Evolutionary conservation across 2,329 filamentous ascomycete species (phyloP).

Genomic region (Botrytis medusae): DNA sequence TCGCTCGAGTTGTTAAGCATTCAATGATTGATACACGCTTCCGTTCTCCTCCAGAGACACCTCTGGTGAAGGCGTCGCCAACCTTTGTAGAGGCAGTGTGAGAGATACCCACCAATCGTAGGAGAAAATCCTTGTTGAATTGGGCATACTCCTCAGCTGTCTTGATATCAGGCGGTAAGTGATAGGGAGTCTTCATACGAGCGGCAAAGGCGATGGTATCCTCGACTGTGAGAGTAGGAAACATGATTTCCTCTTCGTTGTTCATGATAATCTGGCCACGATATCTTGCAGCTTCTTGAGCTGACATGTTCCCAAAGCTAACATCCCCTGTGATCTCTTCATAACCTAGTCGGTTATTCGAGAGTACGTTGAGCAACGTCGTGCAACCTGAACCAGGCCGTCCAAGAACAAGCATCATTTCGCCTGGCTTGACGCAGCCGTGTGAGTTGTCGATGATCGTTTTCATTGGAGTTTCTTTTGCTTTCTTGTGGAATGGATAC

Average conservation of each 20-base stretch:
- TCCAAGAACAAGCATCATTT: not conserved
- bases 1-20: constrained; percentile 58
- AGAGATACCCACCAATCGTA: not conserved
- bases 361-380: not conserved
- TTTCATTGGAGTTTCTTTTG: not conserved
- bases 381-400: not conserved
- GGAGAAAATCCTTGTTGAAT: not conserved
- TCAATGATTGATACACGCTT: constrained; percentile 82
- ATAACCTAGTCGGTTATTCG: not conserved
- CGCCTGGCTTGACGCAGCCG: not conserved
- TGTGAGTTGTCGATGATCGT: not conserved
- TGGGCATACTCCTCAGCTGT: not conserved
- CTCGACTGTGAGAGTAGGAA: not conserved
- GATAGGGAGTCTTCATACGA: not conserved
- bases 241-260: not conserved
- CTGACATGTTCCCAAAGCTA: not conserved
- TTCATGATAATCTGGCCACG: not conserved
- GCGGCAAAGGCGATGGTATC: not conserved
- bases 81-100: not conserved
- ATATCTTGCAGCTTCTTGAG: not conserved
- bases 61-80: not conserved
- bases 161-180: not conserved
- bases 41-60: constrained; percentile 52
- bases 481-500: not conserved
- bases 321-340: not conserved